Evolutionary conservation across 2,329 filamentous ascomycete species (phyloP).

Genomic region (Colletotrichum lindemuthianum): DNA sequence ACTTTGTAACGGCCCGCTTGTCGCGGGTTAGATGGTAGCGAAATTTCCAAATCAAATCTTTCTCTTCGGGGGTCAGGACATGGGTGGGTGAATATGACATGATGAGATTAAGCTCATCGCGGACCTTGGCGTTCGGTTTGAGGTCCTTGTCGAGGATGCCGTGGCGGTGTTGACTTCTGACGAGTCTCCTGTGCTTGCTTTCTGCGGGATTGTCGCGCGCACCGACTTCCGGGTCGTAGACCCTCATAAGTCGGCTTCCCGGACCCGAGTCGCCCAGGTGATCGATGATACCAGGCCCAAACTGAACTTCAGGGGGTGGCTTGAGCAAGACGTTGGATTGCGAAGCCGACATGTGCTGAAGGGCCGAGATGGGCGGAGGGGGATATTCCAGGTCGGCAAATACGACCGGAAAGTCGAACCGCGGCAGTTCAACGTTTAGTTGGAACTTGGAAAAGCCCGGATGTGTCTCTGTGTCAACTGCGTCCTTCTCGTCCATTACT

Average conservation of each 20-base stretch:
- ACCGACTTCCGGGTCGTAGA: slow-evolving; percentile 94
- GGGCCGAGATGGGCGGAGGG: slow-evolving; percentile 81
- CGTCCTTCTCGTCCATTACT: slow-evolving; percentile 37
- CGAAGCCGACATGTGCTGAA: slow-evolving; percentile 71
- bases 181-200: slow-evolving; percentile 90
- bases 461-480: slow-evolving; percentile 56
- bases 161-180: slow-evolving; percentile 88
- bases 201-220: slow-evolving; percentile 93
- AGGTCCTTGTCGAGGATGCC: slow-evolving; percentile 95
- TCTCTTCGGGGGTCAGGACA: slow-evolving; percentile 86
- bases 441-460: slow-evolving; percentile 71
- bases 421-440: slow-evolving; percentile 89
- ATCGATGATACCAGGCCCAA: slow-evolving; percentile 87
- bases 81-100: slow-evolving; percentile 94
- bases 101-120: slow-evolving; percentile 91
- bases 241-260: slow-evolving; percentile 75
- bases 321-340: slow-evolving; percentile 78
- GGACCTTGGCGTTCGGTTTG: slow-evolving; percentile 94
- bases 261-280: slow-evolving; percentile 60
- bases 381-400: slow-evolving; percentile 95
- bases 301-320: slow-evolving; percentile 86
- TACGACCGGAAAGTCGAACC: slow-evolving; percentile 95
- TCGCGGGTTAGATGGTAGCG: slow-evolving; percentile 92
- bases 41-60: slow-evolving; percentile 97
- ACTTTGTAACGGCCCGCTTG: slow-evolving; percentile 93